Evolutionary conservation across 2,329 filamentous ascomycete genomes (phyloP).

Genomic region (Paracoccidioides lutzii): DNA sequence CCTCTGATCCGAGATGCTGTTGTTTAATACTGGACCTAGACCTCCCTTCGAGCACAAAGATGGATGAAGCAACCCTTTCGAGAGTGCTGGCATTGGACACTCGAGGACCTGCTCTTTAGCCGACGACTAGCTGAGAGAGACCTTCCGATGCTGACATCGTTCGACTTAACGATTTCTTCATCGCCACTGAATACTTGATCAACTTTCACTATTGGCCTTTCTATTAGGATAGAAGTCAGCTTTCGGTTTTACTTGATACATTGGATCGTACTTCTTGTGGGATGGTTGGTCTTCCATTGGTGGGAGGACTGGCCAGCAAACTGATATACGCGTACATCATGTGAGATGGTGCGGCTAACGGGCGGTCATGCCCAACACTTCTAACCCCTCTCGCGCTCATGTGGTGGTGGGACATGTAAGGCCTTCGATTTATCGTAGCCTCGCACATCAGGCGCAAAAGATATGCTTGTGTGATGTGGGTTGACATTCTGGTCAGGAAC

Average conservation of each 20-base stretch:
- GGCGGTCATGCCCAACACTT: too few relatives aligned
- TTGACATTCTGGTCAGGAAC: background rate
- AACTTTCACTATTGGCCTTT: background rate
- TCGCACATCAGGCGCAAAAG: conserved; percentile 1
- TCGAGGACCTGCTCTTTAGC: conserved; percentile 3
- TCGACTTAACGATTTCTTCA: background rate
- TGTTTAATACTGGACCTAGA: conserved; percentile 6
- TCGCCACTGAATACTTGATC: background rate
- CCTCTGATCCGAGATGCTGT: conserved; percentile 3
- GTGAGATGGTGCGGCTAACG: too few relatives aligned
- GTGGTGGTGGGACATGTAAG: background rate
- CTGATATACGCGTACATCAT: too few relatives aligned
- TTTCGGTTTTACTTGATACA: background rate
- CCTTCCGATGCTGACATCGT: background rate
- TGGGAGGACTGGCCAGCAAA: too few relatives aligned
- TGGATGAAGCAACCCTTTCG: conserved; percentile 26
- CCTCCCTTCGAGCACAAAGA: conserved; percentile 27
- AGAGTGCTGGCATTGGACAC: conserved; percentile 25
- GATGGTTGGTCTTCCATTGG: too few relatives aligned
- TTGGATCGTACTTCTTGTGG: too few relatives aligned
- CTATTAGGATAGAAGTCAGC: background rate
- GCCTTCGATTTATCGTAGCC: conserved; percentile 2
- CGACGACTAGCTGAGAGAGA: background rate
- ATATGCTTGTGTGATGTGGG: background rate
- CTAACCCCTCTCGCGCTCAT: conserved; percentile 1